Base-by-base conservation (phyloP, 352 stramenopile genomes). In the Pythium biforme region DNA sequence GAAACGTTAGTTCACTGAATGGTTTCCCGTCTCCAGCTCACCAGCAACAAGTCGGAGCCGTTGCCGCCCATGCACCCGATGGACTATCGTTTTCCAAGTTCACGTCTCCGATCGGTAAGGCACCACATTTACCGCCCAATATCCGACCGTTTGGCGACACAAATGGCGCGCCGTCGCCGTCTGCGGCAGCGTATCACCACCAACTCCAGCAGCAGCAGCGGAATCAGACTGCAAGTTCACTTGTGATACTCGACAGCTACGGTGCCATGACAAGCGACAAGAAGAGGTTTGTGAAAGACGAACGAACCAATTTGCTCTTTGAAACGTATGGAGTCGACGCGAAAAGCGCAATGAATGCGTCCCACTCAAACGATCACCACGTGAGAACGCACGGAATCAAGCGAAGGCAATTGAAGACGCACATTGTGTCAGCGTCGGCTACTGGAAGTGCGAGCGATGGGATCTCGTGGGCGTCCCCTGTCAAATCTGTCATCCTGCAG, bases 281-380 rank as follows among this genome's bases (percentile, higher is more conserved):
- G 76, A 77, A 74, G 53, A 66, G 59, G 37, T 69, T 75, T 52
- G 73, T 76, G 1, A 86, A 83, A 29, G 71, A 86, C 43, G 79
- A 86, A 19, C 66, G 74, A 2, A 77, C 89, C 31, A 78, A 72
- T 2, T 64, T 83, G 27, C 64, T 92, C 4, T 85, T 90, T 41
- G 80, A 89, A 27, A 84, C 80, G 4, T 92, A 92, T 48, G 83
- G 80, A 1, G 70, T 92, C 12, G 68, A 74, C 37, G 50, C 54
- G 12, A 67, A 69, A 22, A 58, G 63, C 26, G 31, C 64, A n/a
- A 39, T 71, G 49, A 14, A 62, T 17, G 15, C 27, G 37, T 27
- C 20, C 9, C 59, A 69, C 31, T 11, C 40, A 19, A 43, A 23
- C 27, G 54, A 62, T 1, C 37, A 54, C n/a, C 19, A 55, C 22